Evolutionary conservation across 2,329 filamentous ascomycete genomes (phyloP), one percentile per base, ranked within the genome.

Genomic region (Penicillium frequentans): DNA sequence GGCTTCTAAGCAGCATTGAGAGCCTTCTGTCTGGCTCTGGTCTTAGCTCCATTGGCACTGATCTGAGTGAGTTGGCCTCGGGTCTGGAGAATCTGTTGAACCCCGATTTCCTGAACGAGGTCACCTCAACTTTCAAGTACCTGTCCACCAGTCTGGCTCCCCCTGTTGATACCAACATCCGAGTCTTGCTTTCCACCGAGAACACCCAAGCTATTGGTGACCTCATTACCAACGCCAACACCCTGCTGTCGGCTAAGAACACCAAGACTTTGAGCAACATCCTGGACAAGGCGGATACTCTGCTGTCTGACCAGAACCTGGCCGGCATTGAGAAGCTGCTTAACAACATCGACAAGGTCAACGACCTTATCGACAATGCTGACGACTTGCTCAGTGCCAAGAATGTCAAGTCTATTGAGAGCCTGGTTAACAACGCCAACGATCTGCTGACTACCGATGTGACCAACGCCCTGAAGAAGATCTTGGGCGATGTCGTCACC

Each of bases 281-380:
- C 5, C 55, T 61, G n/a, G 52, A 50, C 44, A 63, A 67, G 55
- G 61, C 62, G 23, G 58, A 61, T 26, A 54, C 26, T 21, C 51
- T 67, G 19, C 37, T 65, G 37, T 63, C 56, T 27, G 58, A 58
- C 6, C 54, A 65, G 47, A 66, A 65, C 49, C 54, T 64, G 5
- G 62, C 65, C 21, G 58, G 58, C 29, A 52, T 61, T 3, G 60
- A 64, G 55, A 60, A 59, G 56, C 64, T 55, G 54, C 55, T 63
- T n/a, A 42, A 61, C 50, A 63, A 63, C 45, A 66, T 72, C 33
- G 66, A 68, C 58, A 68, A 72, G 58, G 61, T 72, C 31, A 70
- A 71, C 45, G 58, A 59, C 23, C 57, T 73, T 6, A 64, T 73
- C 16, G 62, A 57, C n/a, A 70, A 71, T 35, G 69, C 65, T 24